Conservation (phyloP, 1,284 basidiomycete species). For the Anthracocystis walkeri region DNA sequence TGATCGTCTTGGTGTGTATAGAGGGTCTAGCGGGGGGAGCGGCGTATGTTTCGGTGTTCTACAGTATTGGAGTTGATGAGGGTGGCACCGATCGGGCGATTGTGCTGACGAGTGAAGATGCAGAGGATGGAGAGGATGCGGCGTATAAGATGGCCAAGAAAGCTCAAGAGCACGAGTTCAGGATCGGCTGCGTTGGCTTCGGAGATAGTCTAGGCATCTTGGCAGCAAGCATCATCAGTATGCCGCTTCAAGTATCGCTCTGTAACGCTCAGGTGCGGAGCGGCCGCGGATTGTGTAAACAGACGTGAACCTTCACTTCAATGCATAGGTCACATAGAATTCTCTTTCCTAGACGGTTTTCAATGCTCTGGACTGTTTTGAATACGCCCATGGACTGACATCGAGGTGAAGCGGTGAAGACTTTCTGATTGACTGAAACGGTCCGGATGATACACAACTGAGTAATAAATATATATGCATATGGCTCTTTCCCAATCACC, state of each 20-base stretch:
- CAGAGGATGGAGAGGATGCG: slow-evolving; percentile 8
- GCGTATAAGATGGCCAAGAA: slow-evolving; percentile 15
- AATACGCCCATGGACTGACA: no score
- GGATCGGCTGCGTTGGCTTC: slow-evolving; percentile 66
- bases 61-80: slow-evolving; percentile 56
- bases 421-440: no score
- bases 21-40: slow-evolving; percentile 64
- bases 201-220: slow-evolving; percentile 67
- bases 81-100: neutral
- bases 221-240: slow-evolving; percentile 61
- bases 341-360: no score
- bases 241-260: slow-evolving; percentile 62
- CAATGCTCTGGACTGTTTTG: no score
- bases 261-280: slow-evolving; percentile 56
- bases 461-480: no score
- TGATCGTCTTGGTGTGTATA: slow-evolving; percentile 63
- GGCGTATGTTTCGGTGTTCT: slow-evolving; percentile 63
- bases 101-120: neutral
- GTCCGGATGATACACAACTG: no score
- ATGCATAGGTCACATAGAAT: slow-evolving; percentile 6
- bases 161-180: slow-evolving; percentile 66
- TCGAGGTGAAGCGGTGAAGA: no score
- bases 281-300: slow-evolving; percentile 60
- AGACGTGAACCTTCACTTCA: slow-evolving; percentile 14
- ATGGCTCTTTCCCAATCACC: no score